These are phyloP conservation scores for Ogataea paraovalis DNA, from an alignment of 805 yeast genomes.

Conservation along the genomic window DNA sequence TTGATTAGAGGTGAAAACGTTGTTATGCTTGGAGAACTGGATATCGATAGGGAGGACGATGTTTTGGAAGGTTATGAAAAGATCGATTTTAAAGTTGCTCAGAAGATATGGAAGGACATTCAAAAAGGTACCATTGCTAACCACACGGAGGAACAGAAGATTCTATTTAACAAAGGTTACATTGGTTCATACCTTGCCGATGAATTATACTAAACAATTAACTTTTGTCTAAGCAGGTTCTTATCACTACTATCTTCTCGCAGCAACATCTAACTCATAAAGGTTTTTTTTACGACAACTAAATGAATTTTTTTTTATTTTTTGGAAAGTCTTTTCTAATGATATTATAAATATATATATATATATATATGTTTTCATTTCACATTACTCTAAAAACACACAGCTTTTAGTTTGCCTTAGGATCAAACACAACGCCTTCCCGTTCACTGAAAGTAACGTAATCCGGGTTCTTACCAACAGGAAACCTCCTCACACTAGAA, in stretches of 20 bases:
- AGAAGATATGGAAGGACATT: slow-evolving; percentile 29
- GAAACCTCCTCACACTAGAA: slow-evolving; percentile 50
- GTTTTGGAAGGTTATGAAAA: slow-evolving; percentile 54
- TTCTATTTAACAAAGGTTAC: slow-evolving; percentile 17
- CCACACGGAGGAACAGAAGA: slow-evolving; percentile 15
- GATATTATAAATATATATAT: too few species aligned
- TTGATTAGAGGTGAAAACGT: slow-evolving; percentile 96
- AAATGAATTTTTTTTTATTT: neutral
- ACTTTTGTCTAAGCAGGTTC: too few species aligned
- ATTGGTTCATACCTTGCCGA: slow-evolving; percentile 18
- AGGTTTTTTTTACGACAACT: neutral
- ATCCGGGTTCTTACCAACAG: slow-evolving; percentile 53
- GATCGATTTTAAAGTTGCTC: slow-evolving; percentile 60
- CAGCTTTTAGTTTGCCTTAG: neutral
- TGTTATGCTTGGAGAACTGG: slow-evolving; percentile 89
- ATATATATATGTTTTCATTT: too few species aligned
- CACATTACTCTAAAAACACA: too few species aligned
- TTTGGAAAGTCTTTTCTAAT: neutral
- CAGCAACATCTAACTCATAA: too few species aligned
- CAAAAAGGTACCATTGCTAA: slow-evolving; percentile 12
- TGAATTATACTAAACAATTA: slow-evolving; percentile 13
- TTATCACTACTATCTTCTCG: too few species aligned
- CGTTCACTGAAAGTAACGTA: slow-evolving; percentile 46
- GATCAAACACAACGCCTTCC: slow-evolving; percentile 23
- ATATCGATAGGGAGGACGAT: slow-evolving; percentile 78